Base-by-base conservation (phyloP, 306 rosid genomes). In the Vicia faba region DNA sequence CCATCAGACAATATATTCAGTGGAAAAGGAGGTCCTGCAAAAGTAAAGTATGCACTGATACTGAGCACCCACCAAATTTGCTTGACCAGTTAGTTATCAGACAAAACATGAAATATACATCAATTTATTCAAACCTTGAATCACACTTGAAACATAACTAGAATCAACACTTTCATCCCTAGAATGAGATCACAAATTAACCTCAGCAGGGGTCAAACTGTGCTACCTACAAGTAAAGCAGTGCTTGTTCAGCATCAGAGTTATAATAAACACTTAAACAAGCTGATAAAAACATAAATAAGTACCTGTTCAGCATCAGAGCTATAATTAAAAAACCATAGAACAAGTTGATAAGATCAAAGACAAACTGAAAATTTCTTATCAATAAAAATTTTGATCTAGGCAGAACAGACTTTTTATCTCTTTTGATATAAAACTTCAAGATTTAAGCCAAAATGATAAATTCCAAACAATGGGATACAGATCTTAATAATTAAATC, bases 1-100 rank as follows among this genome's bases (percentile, higher is more conserved):
- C 72, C 76, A 38, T 67, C 75, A 40, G 70, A 70, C 65, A 56
- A 70, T 41, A 68, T 79, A 68, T 79, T 57, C 68, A 61, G 44
- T 7, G 60, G 18, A 49, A 26, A 66, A 61, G 53, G 9, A 59
- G 36, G 46, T 58, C 91, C 86, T 83, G 83, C 86, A 81, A 76
- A 83, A 73, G 69, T 76, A 53, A 69, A 59, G 68, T 70, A 71
- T 53, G 75, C 75, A 49, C 77, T 20, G 50, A 66, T 50, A 78
- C 43, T 61, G 78, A 80, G 72, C 64, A 75, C 3, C 31, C 63
- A 36, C 48, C 58, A 58, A 50, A 12, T 64, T 50, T 31, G n/a
- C 11, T 45, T 55, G 57, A 71, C 44, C 72, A 16, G 26, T 49
- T 18, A 75, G 31, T 54, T 63, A 66, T 23, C 72, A 78, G 51